Conservation (phyloP, 306 rosid genomes). For the Malus sylvestris region DNA sequence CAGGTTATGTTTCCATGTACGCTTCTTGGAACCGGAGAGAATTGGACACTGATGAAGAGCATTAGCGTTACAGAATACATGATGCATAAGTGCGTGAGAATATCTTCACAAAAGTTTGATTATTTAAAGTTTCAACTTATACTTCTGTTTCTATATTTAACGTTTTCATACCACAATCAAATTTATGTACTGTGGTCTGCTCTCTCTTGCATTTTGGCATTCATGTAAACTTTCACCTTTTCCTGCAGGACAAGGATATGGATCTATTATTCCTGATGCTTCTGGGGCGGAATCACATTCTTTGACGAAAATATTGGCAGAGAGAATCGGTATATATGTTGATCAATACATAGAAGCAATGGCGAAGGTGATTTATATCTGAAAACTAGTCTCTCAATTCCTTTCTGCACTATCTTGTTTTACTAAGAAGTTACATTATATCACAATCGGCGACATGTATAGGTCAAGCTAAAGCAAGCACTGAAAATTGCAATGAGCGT, state of each 20-base stretch:
- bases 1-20: slow-evolving; percentile 84
- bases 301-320: slow-evolving; percentile 42
- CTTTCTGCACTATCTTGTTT: slow-evolving; percentile 4
- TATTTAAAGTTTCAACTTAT: background rate
- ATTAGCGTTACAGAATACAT: slow-evolving; percentile 69
- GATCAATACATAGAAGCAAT: slow-evolving; percentile 70
- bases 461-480: slow-evolving; percentile 81
- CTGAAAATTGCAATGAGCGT: slow-evolving; percentile 59
- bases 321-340: slow-evolving; percentile 34
- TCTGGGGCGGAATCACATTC: slow-evolving; percentile 37
- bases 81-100: slow-evolving; percentile 30
- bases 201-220: background rate
- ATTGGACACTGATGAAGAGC: slow-evolving; percentile 74
- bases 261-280: slow-evolving; percentile 44
- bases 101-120: background rate
- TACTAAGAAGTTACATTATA: slow-evolving; percentile 9
- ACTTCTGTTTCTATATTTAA: background rate
- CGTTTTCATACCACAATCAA: no score
- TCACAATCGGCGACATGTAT: slow-evolving; percentile 9
- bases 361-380: slow-evolving; percentile 49
- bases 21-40: slow-evolving; percentile 60
- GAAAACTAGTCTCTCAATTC: background rate
- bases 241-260: slow-evolving; percentile 58
- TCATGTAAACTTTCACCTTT: background rate
- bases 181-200: background rate